phyloP scores from a whole-genome alignment of 805 yeast species.

The Schwanniomyces sp. region DNA sequence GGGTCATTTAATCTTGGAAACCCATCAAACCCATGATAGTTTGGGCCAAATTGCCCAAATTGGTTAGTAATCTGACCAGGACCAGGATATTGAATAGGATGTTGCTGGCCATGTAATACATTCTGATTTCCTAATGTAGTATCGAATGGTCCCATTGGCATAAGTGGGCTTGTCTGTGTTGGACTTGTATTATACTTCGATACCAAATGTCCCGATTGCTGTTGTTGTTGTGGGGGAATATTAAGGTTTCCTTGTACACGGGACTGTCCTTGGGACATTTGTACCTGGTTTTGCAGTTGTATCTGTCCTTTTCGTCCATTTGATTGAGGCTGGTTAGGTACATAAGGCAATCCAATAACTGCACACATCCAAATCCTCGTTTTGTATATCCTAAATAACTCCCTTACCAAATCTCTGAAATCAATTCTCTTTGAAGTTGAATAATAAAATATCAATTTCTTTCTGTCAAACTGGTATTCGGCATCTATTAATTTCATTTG shows the following conservation, averaged over 20 bases:
- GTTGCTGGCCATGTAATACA: background rate
- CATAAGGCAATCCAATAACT: constrained; percentile 44
- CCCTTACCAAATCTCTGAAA: constrained; percentile 70
- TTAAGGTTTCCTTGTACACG: background rate
- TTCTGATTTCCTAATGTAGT: constrained; percentile 2
- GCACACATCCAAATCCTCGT: constrained; percentile 86
- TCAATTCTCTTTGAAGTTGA: constrained; percentile 62
- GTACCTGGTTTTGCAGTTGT: background rate
- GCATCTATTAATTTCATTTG: constrained; percentile 66
- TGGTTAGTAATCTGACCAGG: constrained; percentile 1
- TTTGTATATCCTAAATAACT: constrained; percentile 71
- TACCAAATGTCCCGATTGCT: background rate
- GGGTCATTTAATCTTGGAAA: constrained; percentile 4
- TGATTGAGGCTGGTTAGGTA: constrained; percentile 5
- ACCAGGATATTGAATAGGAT: background rate
- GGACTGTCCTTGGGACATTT: background rate
- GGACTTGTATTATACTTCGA: constrained; percentile 1
- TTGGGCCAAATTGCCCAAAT: constrained; percentile 1
- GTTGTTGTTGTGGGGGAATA: background rate
- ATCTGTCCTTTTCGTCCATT: background rate
- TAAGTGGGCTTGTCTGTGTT: constrained; percentile 4
- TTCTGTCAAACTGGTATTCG: constrained; percentile 80
- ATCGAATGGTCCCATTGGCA: background rate
- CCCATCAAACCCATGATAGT: constrained; percentile 1
- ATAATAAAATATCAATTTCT: constrained; percentile 73